Percentiles rank a stretch among this genome's conserved stretches.
These are phyloP conservation scores for Pichia nanzhaoensis DNA, from an alignment of 805 yeast species.

Conservation along the genomic window DNA sequence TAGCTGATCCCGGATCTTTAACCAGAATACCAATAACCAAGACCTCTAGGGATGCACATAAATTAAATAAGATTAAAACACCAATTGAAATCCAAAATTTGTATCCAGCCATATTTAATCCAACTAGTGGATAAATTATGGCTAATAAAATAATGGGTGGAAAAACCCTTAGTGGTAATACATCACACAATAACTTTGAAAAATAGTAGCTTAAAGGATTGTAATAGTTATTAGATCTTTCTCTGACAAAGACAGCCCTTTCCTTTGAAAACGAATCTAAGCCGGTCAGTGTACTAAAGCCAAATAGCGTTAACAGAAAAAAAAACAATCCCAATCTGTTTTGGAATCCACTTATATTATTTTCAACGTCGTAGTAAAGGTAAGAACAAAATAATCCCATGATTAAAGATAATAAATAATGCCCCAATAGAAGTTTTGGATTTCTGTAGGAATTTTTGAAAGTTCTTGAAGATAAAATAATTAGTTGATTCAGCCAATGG, in stretches of 20 bases:
- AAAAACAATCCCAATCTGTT: constrained; percentile 91
- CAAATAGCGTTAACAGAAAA: constrained; percentile 84
- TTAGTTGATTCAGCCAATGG: constrained; percentile 53
- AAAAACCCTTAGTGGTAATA: constrained; percentile 84
- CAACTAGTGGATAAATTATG: constrained; percentile 85
- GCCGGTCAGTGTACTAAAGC: constrained; percentile 90
- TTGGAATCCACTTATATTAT: constrained; percentile 95
- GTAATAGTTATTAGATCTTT: constrained; percentile 91
- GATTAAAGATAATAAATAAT: constrained; percentile 67
- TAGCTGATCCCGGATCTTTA: constrained; percentile 88
- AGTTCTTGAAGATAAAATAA: constrained; percentile 76
- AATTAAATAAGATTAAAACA: constrained; percentile 74
- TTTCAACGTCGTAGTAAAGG: constrained; percentile 72
- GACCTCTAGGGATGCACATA: constrained; percentile 80
- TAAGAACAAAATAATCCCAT: constrained; percentile 83
- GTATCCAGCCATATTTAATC: constrained; percentile 69
- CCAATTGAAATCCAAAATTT: constrained; percentile 65
- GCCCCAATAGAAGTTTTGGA: constrained; percentile 81
- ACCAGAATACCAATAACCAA: constrained; percentile 82
- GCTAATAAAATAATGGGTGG: constrained; percentile 82
- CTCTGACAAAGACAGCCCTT: constrained; percentile 83
- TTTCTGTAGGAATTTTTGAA: constrained; percentile 90
- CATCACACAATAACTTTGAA: constrained; percentile 84
- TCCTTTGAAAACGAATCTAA: constrained; percentile 84
- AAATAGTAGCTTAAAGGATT: constrained; percentile 78